Evolutionary conservation across 331 rosid species (phyloP), one percentile per base, ranked within the genome.

Genomic region (Saraca asoca): DNA sequence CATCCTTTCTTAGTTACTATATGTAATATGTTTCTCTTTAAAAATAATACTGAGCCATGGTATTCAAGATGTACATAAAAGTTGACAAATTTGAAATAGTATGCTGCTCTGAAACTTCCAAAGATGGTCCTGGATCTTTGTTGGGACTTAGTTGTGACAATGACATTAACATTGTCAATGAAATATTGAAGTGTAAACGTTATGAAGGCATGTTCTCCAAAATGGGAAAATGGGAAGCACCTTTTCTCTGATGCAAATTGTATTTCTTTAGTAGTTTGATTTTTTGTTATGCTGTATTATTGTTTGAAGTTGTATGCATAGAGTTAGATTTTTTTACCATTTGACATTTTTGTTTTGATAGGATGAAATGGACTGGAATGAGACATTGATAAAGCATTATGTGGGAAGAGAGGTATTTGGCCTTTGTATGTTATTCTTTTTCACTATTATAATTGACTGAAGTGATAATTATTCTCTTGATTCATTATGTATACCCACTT

Each of bases 311-410:
- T 5, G 41, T 37, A 37, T 24, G 9, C 16, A 37, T 5, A 41
- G 31, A 5, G 34, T 48, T 67, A 49, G 38, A 35, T 65, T 56
- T 64, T 49, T 37, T 73, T 41, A 34, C 45, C 16, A 51, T 43
- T 20, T 43, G 41, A 58, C 49, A 50, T 9, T 58, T 55, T 66
- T 74, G 73, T 61, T 73, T 46, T 81, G 76, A 19, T 83, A 93
- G 88, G 91, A 87, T 2, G 97, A 93, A 82, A 90, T 93, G 29
- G 83, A 86, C 29, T 93, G 98, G 98, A 80, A 85, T 68, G 82
- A 85, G 78, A 78, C 58, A 68, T 64, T 88, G 86, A 84, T 90
- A 66, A 84, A 84, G 80, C 90, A 71, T 31, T 88, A 79, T 71
- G 68, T 86, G 8, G 95, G 98, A 83, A 87, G 96, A 84, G 98